Conservation (phyloP, 2,329 filamentous ascomycete species). For the Erysiphe pulchra region DNA sequence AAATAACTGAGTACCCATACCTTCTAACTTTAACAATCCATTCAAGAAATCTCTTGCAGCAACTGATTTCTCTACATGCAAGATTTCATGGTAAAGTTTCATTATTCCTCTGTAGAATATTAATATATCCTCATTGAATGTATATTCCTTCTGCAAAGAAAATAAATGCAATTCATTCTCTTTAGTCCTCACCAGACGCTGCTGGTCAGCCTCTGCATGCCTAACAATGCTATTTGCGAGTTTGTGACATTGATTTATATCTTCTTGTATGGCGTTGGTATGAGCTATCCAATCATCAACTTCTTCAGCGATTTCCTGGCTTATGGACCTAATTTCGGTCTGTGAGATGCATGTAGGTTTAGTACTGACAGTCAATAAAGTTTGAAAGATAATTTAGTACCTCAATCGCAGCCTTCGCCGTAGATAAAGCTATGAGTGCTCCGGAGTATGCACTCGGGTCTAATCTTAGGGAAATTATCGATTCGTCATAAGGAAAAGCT, state of each 20-base stretch:
- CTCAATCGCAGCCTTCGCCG: slow-evolving; percentile 21
- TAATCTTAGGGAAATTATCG: slow-evolving; percentile 13
- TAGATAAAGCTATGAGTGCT: slow-evolving; percentile 18
- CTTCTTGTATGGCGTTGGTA: slow-evolving; percentile 60
- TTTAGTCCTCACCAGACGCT: slow-evolving; percentile 14
- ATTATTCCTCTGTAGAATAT: slow-evolving; percentile 24
- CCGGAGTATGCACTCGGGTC: slow-evolving; percentile 14
- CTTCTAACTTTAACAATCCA: slow-evolving; percentile 28
- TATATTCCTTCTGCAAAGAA: slow-evolving; percentile 30
- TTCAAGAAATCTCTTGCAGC: slow-evolving; percentile 29
- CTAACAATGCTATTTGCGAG: slow-evolving; percentile 61
- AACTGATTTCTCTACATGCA: slow-evolving; percentile 30
- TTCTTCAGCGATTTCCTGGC: slow-evolving; percentile 50
- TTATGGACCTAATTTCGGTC: slow-evolving; percentile 45
- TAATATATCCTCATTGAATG: slow-evolving; percentile 31
- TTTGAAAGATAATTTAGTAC: slow-evolving; percentile 10
- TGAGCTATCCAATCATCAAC: slow-evolving; percentile 70
- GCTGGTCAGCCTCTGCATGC: slow-evolving; percentile 39
- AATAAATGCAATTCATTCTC: slow-evolving; percentile 26
- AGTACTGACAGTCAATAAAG: not conserved
- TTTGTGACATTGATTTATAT: slow-evolving; percentile 56
- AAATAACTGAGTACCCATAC: slow-evolving; percentile 15
- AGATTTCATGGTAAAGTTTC: slow-evolving; percentile 32
- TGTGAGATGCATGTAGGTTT: slow-evolving; percentile 1
- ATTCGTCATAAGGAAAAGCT: slow-evolving; percentile 21